Conservation (phyloP, 331 rosid genomes). For the Pyrus hybrid region DNA sequence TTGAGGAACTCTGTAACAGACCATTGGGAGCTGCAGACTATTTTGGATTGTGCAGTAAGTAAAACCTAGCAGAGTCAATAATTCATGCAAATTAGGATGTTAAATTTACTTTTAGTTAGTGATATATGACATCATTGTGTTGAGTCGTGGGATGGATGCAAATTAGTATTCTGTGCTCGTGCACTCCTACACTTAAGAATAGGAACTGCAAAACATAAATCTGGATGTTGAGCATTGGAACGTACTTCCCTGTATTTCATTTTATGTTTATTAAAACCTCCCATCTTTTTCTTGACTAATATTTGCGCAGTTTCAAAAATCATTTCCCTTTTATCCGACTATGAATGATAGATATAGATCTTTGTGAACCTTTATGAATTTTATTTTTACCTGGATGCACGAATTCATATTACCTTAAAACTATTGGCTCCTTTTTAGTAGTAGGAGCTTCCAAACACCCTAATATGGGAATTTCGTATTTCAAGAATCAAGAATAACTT, state of each 20-base stretch:
- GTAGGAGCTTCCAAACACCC: neutral
- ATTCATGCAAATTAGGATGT: conserved; percentile 2
- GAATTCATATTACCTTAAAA: neutral
- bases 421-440: neutral
- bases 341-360: too few relatives aligned
- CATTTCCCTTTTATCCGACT: too few relatives aligned
- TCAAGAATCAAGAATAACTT: neutral
- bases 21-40: conserved; percentile 98
- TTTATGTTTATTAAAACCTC: too few relatives aligned
- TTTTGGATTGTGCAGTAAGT: conserved; percentile 92
- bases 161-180: neutral
- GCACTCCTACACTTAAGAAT: neutral
- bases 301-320: too few relatives aligned
- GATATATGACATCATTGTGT: neutral
- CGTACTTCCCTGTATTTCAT: too few relatives aligned
- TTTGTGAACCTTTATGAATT: neutral
- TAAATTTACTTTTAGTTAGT: neutral
- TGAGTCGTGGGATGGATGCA: neutral
- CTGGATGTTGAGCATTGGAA: neutral
- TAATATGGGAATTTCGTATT: neutral
- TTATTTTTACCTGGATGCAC: neutral
- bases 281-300: too few relatives aligned
- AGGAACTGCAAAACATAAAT: neutral
- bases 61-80: conserved; percentile 15
- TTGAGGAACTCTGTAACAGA: conserved; percentile 83